Percentiles rank a stretch among this genome's conserved stretches.
Conservation (phyloP, 2,329 filamentous ascomycete genomes). For the Aspergillus piperis region DNA sequence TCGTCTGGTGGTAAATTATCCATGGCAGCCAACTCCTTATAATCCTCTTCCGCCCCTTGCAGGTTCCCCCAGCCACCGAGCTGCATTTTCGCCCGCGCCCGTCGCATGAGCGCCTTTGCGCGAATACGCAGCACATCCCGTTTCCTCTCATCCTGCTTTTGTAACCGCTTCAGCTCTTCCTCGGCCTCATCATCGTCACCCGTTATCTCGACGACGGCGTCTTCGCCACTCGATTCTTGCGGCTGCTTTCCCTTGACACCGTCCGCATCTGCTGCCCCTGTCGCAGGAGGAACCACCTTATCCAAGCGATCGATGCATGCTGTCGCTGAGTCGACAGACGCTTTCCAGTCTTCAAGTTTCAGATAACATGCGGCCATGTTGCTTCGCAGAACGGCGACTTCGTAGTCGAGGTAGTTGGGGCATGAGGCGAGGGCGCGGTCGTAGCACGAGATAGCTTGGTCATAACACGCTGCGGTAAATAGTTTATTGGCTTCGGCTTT, state of each 20-base stretch:
- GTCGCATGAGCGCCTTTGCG: slow-evolving; percentile 77
- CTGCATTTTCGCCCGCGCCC: slow-evolving; percentile 71
- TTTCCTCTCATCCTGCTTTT: slow-evolving; percentile 49
- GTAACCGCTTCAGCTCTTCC: slow-evolving; percentile 46
- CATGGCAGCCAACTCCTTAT: slow-evolving; percentile 64
- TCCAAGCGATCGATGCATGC: slow-evolving; percentile 73
- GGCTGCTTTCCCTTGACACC: slow-evolving; percentile 19
- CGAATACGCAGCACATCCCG: slow-evolving; percentile 75
- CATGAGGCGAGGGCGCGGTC: slow-evolving; percentile 75
- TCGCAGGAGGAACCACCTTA: slow-evolving; percentile 53
- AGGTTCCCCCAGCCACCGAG: slow-evolving; percentile 77
- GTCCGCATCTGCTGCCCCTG: slow-evolving; percentile 24
- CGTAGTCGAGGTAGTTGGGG: slow-evolving; percentile 83
- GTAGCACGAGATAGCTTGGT: slow-evolving; percentile 79
- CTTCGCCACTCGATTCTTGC: slow-evolving; percentile 12
- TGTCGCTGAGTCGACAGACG: slow-evolving; percentile 73
- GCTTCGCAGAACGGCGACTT: slow-evolving; percentile 80
- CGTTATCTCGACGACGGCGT: slow-evolving; percentile 53
- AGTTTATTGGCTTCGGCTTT: slow-evolving; percentile 77
- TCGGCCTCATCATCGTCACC: slow-evolving; percentile 43
- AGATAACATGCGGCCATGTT: slow-evolving; percentile 90
- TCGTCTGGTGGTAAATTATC: slow-evolving; percentile 67
- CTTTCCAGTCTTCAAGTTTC: slow-evolving; percentile 82
- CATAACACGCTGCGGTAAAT: slow-evolving; percentile 72
- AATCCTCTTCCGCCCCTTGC: slow-evolving; percentile 77